phyloP scores from a whole-genome alignment of 148 eudicot genomes.

The Bassia scoparia region DNA sequence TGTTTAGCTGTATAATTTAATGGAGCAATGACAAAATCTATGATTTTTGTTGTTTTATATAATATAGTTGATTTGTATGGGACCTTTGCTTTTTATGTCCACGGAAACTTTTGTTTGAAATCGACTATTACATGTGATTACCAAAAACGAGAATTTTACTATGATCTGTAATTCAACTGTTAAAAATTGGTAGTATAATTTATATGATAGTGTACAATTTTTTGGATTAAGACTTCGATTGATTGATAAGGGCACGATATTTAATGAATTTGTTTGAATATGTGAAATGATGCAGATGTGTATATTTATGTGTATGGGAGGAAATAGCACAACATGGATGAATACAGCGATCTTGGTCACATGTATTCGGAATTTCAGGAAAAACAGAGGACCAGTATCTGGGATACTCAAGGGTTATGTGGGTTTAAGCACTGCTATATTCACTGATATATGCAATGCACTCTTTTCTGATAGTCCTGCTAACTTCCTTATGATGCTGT shows the following conservation, averaged over 20 bases:
- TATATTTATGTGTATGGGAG: slow-evolving; percentile 64
- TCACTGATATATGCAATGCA: slow-evolving; percentile 59
- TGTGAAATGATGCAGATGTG: slow-evolving; percentile 49
- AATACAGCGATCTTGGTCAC: slow-evolving; percentile 68
- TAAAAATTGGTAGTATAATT: no score
- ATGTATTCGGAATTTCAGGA: slow-evolving; percentile 55
- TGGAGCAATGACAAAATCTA: no score
- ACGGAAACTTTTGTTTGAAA: background rate
- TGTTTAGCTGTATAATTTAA: no score
- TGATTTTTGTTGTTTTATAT: no score
- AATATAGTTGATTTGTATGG: no score
- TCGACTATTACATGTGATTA: background rate
- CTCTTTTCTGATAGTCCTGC: slow-evolving; percentile 57
- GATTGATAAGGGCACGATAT: background rate
- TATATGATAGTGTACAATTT: no score
- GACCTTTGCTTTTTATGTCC: background rate
- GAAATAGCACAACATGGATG: slow-evolving; percentile 73
- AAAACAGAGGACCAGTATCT: slow-evolving; percentile 60
- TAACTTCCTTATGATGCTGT: slow-evolving; percentile 53
- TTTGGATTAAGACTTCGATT: no score
- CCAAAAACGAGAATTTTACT: background rate
- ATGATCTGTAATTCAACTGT: no score
- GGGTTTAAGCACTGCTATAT: slow-evolving; percentile 69
- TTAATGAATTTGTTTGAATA: background rate
- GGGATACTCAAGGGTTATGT: slow-evolving; percentile 74